A percentile compares a stretch with the other conserved stretches of the same genome.
Evolutionary conservation across 306 rosid species (phyloP).

Genomic region (Dryas alaskensis): DNA sequence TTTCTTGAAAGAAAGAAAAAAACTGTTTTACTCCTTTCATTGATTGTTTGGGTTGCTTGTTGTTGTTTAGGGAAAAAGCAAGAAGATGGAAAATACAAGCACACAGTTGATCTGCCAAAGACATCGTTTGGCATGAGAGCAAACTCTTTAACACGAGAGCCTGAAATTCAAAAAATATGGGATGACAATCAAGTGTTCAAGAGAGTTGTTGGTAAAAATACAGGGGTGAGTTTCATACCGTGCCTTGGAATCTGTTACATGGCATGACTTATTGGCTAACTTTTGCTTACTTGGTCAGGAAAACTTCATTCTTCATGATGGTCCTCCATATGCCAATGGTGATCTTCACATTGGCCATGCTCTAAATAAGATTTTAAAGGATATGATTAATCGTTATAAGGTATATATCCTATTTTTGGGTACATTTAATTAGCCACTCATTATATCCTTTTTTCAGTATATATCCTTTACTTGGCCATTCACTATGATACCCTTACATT

Average conservation of each 20-base stretch:
- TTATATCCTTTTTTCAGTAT: too few species aligned
- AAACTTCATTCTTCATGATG: constrained; percentile 88
- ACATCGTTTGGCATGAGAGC: constrained; percentile 94
- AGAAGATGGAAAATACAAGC: constrained; percentile 94
- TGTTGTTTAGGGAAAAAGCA: constrained; percentile 61
- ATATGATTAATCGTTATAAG: constrained; percentile 93
- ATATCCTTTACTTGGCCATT: constrained; percentile 14
- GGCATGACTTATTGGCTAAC: constrained; percentile 29
- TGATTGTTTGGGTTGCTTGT: constrained; percentile 28
- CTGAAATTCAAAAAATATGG: constrained; percentile 95
- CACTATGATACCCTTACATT: constrained; percentile 12
- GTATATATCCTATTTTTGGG: constrained; percentile 30
- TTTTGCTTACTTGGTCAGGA: constrained; percentile 47
- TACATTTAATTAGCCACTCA: too few species aligned
- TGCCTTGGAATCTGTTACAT: constrained; percentile 17
- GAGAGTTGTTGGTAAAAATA: constrained; percentile 64
- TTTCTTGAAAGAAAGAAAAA: not conserved
- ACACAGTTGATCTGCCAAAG: constrained; percentile 94
- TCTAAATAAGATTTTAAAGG: constrained; percentile 90
- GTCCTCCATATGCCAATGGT: constrained; percentile 98
- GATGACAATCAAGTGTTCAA: constrained; percentile 79
- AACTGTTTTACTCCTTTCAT: too few species aligned
- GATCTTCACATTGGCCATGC: constrained; percentile 99
- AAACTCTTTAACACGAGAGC: constrained; percentile 74
- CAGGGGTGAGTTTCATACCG: constrained; percentile 58